phyloP scores from a whole-genome alignment of 2,329 filamentous ascomycete species.

The Colletotrichum karsti region DNA sequence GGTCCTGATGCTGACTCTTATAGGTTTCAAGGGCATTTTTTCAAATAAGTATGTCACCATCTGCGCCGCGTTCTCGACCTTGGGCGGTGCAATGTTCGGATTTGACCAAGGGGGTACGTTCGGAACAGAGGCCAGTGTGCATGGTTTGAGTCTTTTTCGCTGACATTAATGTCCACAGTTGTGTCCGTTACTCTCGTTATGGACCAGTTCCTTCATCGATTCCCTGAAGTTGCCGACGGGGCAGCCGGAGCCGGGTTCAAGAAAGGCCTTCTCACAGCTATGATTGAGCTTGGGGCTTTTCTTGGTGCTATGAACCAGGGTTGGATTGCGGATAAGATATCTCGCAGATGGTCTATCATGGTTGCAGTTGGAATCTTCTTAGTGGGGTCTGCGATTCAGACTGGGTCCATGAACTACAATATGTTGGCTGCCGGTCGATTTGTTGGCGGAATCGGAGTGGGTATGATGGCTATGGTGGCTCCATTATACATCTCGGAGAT shows the following conservation, averaged over 20 bases:
- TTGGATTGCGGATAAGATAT: conserved; percentile 48
- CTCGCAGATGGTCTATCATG: conserved; percentile 50
- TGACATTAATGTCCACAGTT: conserved; percentile 18
- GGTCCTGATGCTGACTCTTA: not conserved
- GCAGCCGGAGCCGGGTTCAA: conserved; percentile 21
- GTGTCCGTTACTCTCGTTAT: conserved; percentile 53
- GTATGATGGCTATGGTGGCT: not conserved
- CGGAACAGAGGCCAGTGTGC: too few species aligned
- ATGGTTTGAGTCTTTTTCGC: not conserved
- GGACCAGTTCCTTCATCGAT: conserved; percentile 49
- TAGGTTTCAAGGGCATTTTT: not conserved
- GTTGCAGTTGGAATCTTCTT: conserved; percentile 47
- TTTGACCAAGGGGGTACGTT: too few species aligned
- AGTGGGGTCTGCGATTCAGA: conserved; percentile 50
- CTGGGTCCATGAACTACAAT: conserved; percentile 34
- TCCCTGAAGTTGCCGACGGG: conserved; percentile 35
- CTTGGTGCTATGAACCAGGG: conserved; percentile 41
- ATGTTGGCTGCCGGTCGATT: conserved; percentile 30
- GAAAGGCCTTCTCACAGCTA: conserved; percentile 46
- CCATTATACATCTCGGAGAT: not conserved
- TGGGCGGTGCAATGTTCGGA: too few species aligned
- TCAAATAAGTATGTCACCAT: not conserved
- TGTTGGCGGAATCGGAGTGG: not conserved
- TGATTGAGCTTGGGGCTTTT: conserved; percentile 50
- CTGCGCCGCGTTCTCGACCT: not conserved